A percentile compares a stretch with the other conserved stretches of the same genome.
These are phyloP conservation scores for Termitomyces sp. DNA, from an alignment of 768 basidiomycete species.

Conservation along the genomic window DNA sequence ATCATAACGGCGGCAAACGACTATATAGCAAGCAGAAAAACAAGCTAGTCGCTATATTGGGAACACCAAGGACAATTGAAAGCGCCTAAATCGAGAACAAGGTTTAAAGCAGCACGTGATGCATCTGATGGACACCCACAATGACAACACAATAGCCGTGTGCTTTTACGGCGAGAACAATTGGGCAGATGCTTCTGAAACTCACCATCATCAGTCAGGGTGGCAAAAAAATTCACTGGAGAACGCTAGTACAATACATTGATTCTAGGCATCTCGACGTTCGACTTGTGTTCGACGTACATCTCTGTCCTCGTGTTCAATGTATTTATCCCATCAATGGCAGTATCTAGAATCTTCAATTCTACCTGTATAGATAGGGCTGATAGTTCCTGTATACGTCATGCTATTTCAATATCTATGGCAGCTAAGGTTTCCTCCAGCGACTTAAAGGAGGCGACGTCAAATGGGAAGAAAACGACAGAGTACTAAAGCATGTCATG, in stretches of 20 bases:
- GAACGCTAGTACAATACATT: not conserved
- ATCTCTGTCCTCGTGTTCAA: not conserved
- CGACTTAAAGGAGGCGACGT: slow-evolving; percentile 23
- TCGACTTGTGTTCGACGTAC: not conserved
- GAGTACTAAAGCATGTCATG: slow-evolving; percentile 24
- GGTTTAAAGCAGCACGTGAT: slow-evolving; percentile 8
- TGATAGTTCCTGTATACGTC: slow-evolving; percentile 18
- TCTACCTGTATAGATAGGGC: not conserved
- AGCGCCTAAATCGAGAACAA: slow-evolving; percentile 13
- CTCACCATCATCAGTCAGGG: not conserved
- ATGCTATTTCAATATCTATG: slow-evolving; percentile 26
- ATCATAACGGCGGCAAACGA: not conserved
- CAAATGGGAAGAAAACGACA: slow-evolving; percentile 31
- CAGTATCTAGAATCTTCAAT: not conserved
- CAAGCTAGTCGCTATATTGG: slow-evolving; percentile 21
- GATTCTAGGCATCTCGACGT: not conserved
- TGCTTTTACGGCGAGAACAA: slow-evolving; percentile 1
- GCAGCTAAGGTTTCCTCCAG: slow-evolving; percentile 19
- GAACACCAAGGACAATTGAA: slow-evolving; percentile 17
- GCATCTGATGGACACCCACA: not conserved
- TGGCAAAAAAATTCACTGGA: not conserved
- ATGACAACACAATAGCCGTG: slow-evolving; percentile 1
- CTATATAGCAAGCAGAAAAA: slow-evolving; percentile 19
- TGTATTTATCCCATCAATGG: not conserved
- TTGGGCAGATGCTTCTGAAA: not conserved